Percentiles rank a stretch among this genome's conserved stretches.
Evolutionary conservation across 768 basidiomycete genomes (phyloP).

Genomic region (Austroboletus festivus): DNA sequence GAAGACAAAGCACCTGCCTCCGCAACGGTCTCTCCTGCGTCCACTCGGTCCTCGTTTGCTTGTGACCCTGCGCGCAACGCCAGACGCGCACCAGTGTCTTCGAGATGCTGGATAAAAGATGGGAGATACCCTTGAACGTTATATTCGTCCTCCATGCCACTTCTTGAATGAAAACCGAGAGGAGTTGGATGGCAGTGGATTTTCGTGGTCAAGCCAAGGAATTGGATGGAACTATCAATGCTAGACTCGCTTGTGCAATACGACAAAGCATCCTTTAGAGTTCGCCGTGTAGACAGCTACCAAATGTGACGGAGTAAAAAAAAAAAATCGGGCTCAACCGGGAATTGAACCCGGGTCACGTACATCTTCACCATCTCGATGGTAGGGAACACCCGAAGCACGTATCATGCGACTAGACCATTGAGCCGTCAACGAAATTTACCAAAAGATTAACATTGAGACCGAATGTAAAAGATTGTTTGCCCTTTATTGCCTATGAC

Average conservation of each 20-base stretch:
- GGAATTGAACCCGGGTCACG: constrained; percentile 38
- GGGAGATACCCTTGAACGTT: constrained; percentile 25
- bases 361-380: constrained; percentile 31
- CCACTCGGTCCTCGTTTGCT: neutral
- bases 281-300: neutral
- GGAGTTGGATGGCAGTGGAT: neutral
- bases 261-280: constrained; percentile 15
- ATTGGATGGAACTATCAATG: neutral
- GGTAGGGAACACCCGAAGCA: constrained; percentile 31
- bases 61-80: constrained; percentile 2
- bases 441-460: neutral
- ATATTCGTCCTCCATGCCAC: constrained; percentile 12
- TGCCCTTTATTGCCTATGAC: too few relatives aligned
- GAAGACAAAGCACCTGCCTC: constrained; percentile 4
- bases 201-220: constrained; percentile 3
- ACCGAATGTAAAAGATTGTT: neutral
- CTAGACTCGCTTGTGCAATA: neutral
- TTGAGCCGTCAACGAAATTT: constrained; percentile 19
- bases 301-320: constrained; percentile 5
- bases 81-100: constrained; percentile 23
- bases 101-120: constrained; percentile 24
- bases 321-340: constrained; percentile 27
- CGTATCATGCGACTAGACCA: constrained; percentile 38
- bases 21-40: neutral
- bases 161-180: neutral